Percentiles rank a stretch among this genome's conserved stretches.
phyloP scores from a whole-genome alignment of 208 protist genomes.

The Acanthamoeba sp. region DNA sequence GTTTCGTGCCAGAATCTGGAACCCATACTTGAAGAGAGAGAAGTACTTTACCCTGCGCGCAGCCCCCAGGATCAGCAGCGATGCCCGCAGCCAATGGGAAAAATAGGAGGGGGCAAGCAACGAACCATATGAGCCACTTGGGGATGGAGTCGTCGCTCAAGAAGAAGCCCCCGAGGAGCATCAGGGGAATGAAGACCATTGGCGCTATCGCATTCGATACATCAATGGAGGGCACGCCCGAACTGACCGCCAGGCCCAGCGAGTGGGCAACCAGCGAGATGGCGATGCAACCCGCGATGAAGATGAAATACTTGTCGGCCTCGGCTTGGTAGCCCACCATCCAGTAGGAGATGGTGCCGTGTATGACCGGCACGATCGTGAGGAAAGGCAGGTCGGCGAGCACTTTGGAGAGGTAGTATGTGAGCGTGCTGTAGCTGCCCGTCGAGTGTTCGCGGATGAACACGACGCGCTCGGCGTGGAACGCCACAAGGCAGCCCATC shows the following conservation, averaged over 20 bases:
- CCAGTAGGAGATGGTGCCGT: background rate
- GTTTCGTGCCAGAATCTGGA: too few species aligned
- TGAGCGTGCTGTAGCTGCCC: background rate
- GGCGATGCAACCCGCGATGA: background rate
- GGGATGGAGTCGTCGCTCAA: background rate
- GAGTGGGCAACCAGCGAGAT: background rate
- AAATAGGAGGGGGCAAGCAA: too few species aligned
- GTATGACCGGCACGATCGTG: background rate
- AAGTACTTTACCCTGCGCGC: too few species aligned
- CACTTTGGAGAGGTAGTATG: slow-evolving; percentile 12
- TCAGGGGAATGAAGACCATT: slow-evolving; percentile 36
- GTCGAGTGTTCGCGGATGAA: slow-evolving; percentile 39
- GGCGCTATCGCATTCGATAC: background rate
- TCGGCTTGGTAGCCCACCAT: slow-evolving; percentile 19
- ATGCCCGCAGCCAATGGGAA: too few species aligned
- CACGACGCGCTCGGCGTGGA: background rate
- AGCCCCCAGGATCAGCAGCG: too few species aligned
- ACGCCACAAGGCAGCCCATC: background rate
- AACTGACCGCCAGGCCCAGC: background rate
- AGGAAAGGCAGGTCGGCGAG: slow-evolving; percentile 30
- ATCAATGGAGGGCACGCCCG: background rate
- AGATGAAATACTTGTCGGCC: slow-evolving; percentile 27
- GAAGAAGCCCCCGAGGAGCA: background rate
- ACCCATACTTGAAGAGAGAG: too few species aligned
- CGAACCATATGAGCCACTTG: background rate